phyloP scores from a whole-genome alignment of 2,329 filamentous ascomycete genomes.

The Tolypocladium ophioglossoides region DNA sequence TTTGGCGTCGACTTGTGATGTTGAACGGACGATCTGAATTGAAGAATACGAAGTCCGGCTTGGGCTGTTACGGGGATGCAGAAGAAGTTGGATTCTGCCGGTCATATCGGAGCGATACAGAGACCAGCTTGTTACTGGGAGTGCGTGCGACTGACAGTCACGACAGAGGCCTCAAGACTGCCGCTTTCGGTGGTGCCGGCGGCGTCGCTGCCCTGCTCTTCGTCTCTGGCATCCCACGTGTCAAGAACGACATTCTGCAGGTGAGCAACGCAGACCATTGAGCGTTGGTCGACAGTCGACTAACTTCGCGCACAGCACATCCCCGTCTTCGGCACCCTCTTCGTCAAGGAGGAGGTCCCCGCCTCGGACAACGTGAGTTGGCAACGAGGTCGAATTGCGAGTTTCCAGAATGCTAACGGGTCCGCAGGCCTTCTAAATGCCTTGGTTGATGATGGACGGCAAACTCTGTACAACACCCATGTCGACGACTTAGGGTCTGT shows the following conservation, averaged over 20 bases:
- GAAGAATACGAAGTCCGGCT: neutral
- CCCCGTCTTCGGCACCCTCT: constrained; percentile 41
- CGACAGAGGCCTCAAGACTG: constrained; percentile 17
- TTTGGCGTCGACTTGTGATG: neutral
- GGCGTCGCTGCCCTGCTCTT: constrained; percentile 49
- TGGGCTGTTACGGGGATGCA: neutral
- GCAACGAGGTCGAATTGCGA: neutral
- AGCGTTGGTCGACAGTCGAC: neutral
- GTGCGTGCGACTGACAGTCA: neutral
- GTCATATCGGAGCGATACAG: neutral
- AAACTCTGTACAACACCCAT: constrained; percentile 16
- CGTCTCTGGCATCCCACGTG: constrained; percentile 50
- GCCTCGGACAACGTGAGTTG: constrained; percentile 52
- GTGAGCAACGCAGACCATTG: constrained; percentile 23
- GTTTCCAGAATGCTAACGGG: constrained; percentile 12
- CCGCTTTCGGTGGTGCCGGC: constrained; percentile 46
- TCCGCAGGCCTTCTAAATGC: constrained; percentile 29
- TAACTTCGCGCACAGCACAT: constrained; percentile 32
- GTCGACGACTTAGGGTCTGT: constrained; percentile 11
- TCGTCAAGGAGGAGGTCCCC: constrained; percentile 42
- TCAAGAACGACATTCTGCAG: constrained; percentile 48
- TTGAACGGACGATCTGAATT: no score
- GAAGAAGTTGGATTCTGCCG: neutral
- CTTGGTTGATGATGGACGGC: constrained; percentile 13
- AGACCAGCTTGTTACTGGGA: neutral